These are phyloP conservation scores for Pittosporum tobira DNA, from an alignment of 129 eudicot genomes.

Conservation along the genomic window DNA sequence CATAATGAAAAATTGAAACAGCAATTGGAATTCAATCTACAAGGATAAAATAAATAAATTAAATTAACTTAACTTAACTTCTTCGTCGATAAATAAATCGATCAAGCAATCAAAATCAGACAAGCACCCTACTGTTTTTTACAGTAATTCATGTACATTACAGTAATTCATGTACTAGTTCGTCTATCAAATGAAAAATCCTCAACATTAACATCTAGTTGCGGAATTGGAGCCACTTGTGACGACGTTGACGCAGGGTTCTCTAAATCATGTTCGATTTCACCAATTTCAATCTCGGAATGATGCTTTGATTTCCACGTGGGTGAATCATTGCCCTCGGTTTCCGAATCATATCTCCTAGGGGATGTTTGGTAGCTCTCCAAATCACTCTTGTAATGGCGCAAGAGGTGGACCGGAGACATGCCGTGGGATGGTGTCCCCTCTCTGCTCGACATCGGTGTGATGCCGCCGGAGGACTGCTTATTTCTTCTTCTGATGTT, in stretches of 20 bases:
- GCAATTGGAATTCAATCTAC: too few species aligned
- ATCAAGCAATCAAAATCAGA: too few species aligned
- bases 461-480: not conserved
- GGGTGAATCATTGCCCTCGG: conserved; percentile 5
- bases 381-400: conserved; percentile 22
- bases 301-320: not conserved
- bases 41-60: too few species aligned
- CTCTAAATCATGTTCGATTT: conserved; percentile 8
- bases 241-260: conserved; percentile 12
- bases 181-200: conserved; percentile 39
- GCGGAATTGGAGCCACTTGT: conserved; percentile 17
- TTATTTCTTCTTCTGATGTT: conserved; percentile 33
- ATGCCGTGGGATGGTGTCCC: conserved; percentile 23
- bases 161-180: conserved; percentile 8
- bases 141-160: too few species aligned
- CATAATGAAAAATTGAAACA: too few species aligned
- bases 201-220: conserved; percentile 19
- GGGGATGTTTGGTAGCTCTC: conserved; percentile 16
- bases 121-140: too few species aligned
- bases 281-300: conserved; percentile 10
- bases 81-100: too few species aligned
- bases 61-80: too few species aligned
- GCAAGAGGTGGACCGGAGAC: conserved; percentile 47
- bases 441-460: conserved; percentile 33
- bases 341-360: conserved; percentile 16